Evolutionary conservation across 257 asterid genomes (phyloP), one percentile per base, ranked within the genome.

Genomic region (Forsythia suspensa): DNA sequence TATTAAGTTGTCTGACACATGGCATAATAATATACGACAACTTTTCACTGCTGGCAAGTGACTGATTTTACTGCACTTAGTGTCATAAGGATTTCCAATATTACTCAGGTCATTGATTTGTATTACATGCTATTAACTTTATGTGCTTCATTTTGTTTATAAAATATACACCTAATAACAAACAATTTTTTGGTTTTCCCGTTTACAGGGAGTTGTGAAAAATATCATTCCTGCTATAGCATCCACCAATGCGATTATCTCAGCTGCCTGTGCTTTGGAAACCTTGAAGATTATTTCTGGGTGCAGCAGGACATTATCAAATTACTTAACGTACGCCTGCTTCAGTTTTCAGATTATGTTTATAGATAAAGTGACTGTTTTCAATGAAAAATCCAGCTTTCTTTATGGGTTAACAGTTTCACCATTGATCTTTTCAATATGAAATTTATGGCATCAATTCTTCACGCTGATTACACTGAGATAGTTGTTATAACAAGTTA

Each of bases 161-260:
- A 44, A 41, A 68, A 39, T 37, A 69, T 69, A 34, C 13, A 24
- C 37, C 43, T 68, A 66, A 44, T 74, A 72, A 81, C 76, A 36
- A 41, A 21, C 39, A 37, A 61, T 61, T 74, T 74, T 21, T 4
- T 73, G n/a, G 6, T 66, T 73, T 9, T 41, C 38, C 12, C 46
- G 18, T 65, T 86, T 70, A 42, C 91, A 96, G 97, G 99, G 99
- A 77, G 99, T 96, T 82, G 99, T 96, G 79, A 96, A 96, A 89
- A 96, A 94, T 86, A 96, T 96, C 29, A 94, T 96, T 85, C 99
- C 98, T 75, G 99, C 99, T 51, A 96, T 92, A 83, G 99, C 98
- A 79, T 96, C 99, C 48, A 94, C 98, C 40, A 96, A 94, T 80
- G 99, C 99, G 48, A 92, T 96, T 48, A 92, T 96, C 86, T 96